A percentile compares a stretch with the other conserved stretches of the same genome.
Evolutionary conservation across 2,329 filamentous ascomycete species (phyloP).

Genomic region (Cladophialophora carrionii): DNA sequence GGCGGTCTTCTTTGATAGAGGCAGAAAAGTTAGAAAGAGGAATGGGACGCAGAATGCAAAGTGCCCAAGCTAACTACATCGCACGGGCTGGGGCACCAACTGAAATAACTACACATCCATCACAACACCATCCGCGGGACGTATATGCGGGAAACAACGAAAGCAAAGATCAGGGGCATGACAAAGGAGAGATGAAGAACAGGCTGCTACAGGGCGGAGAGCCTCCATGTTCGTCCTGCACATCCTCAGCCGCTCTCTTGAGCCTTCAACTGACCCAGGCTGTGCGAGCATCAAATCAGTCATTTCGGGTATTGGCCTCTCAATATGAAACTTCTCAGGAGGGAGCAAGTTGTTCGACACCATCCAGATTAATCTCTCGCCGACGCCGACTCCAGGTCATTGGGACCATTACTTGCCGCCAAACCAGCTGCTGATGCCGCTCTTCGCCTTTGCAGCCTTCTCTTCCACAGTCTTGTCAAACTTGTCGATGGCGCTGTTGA

Average conservation of each 20-base stretch:
- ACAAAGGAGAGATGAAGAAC: neutral
- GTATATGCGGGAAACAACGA: neutral
- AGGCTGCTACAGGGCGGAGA: neutral
- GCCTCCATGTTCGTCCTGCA: neutral
- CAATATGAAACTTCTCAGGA: slow-evolving; percentile 5
- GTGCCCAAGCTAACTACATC: neutral
- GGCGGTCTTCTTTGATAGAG: neutral
- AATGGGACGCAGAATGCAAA: neutral
- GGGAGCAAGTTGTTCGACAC: neutral
- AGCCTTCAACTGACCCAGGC: neutral
- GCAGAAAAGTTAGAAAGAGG: neutral
- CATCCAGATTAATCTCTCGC: slow-evolving; percentile 20
- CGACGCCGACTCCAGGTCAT: slow-evolving; percentile 24
- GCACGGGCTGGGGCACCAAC: too few species aligned
- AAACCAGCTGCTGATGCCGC: slow-evolving; percentile 83
- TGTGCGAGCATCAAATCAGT: neutral
- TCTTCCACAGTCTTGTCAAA: slow-evolving; percentile 82
- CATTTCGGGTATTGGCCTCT: slow-evolving; percentile 1
- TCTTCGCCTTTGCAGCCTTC: slow-evolving; percentile 79
- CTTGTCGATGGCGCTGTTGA: slow-evolving; percentile 67
- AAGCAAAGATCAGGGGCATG: neutral
- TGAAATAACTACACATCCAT: neutral
- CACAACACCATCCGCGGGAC: neutral
- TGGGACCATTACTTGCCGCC: slow-evolving; percentile 52
- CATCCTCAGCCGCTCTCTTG: neutral